Evolutionary conservation across 345 rosid genomes (phyloP).

Genomic region (Fremontodendron californicum): DNA sequence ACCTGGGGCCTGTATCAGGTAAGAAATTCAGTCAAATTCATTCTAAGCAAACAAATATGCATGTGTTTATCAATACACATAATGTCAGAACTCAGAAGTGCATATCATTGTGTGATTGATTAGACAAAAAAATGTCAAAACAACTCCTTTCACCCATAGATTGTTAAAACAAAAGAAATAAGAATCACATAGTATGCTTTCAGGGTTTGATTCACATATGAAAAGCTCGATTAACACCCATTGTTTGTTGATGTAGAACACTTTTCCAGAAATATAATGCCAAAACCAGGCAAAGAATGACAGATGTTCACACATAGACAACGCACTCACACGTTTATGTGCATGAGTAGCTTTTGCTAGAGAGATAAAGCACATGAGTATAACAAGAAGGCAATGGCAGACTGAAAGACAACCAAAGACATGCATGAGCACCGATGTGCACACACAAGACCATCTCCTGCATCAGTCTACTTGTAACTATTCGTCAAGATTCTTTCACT

Average conservation of each 20-base stretch:
- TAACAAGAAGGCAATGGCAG: background rate
- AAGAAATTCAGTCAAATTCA: conserved; percentile 13
- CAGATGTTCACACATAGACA: background rate
- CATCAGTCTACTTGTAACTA: background rate
- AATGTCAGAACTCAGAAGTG: background rate
- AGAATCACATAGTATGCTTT: background rate
- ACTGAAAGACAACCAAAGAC: background rate
- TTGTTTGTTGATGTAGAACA: background rate
- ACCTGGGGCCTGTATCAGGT: conserved; percentile 79
- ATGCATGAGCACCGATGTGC: background rate
- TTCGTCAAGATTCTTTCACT: background rate
- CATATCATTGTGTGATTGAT: background rate
- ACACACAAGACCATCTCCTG: background rate
- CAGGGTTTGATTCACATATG: background rate
- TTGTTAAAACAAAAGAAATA: background rate
- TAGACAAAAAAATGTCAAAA: background rate
- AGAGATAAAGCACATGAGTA: background rate
- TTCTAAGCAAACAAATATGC: background rate
- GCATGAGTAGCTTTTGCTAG: background rate
- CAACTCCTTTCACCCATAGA: background rate
- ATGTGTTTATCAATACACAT: background rate
- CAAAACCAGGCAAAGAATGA: background rate
- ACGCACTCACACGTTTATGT: background rate
- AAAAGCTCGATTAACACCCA: background rate
- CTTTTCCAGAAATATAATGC: background rate